Conservation (phyloP, 352 stramenopile genomes). For the Halophytophthora polymorphica region DNA sequence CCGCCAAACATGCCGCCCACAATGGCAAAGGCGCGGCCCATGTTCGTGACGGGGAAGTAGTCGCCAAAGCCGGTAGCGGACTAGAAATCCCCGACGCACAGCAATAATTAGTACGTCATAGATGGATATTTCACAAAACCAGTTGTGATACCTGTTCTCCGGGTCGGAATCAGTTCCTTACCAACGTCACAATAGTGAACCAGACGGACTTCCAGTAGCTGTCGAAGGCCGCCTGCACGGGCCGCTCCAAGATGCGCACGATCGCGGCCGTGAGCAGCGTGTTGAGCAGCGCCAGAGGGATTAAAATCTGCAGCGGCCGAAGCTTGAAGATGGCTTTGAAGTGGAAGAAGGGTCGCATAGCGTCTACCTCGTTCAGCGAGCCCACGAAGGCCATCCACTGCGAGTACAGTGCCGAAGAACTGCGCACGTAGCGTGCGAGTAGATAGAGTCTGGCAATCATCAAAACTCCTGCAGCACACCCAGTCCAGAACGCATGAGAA, state of each 20-base stretch:
- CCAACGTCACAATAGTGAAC: slow-evolving; percentile 66
- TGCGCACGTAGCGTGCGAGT: slow-evolving; percentile 64
- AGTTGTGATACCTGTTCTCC: background rate
- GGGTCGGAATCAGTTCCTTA: slow-evolving; percentile 23
- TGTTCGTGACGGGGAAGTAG: slow-evolving; percentile 67
- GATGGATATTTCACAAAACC: background rate
- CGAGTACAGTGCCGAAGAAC: slow-evolving; percentile 64
- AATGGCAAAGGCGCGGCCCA: slow-evolving; percentile 54
- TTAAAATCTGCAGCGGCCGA: slow-evolving; percentile 51
- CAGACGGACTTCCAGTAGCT: slow-evolving; percentile 76
- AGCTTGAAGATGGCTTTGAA: slow-evolving; percentile 82
- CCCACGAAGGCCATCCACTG: slow-evolving; percentile 75
- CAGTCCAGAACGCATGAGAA: background rate
- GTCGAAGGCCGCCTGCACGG: slow-evolving; percentile 53
- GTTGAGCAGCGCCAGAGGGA: slow-evolving; percentile 53
- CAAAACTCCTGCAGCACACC: slow-evolving; percentile 41
- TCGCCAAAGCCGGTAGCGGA: slow-evolving; percentile 70
- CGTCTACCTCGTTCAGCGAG: slow-evolving; percentile 71
- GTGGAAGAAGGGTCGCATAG: slow-evolving; percentile 76
- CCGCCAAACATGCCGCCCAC: slow-evolving; percentile 70
- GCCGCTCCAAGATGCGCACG: slow-evolving; percentile 68
- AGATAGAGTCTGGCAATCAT: slow-evolving; percentile 68
- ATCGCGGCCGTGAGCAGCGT: slow-evolving; percentile 63
- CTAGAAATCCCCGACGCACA: slow-evolving; percentile 19
- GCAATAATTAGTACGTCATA: background rate